These are phyloP conservation scores for Torulaspora pretoriensis DNA, from an alignment of 1,139 yeast species.

Conservation along the genomic window DNA sequence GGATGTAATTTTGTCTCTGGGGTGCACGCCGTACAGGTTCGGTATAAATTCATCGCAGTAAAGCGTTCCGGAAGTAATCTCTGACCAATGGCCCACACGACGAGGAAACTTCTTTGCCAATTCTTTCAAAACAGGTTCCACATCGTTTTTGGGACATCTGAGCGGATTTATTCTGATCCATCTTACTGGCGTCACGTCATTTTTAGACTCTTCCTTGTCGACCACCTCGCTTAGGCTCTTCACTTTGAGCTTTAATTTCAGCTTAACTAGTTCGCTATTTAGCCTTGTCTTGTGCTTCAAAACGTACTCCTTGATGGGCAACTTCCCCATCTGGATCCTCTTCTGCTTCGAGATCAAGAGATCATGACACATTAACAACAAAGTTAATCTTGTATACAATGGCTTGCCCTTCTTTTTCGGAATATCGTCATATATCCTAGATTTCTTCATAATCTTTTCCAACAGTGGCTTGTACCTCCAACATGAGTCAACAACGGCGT, in stretches of 20 bases:
- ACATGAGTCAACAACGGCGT: slow-evolving; percentile 77
- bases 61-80: slow-evolving; percentile 56
- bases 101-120: slow-evolving; percentile 38
- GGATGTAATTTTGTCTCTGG: slow-evolving; percentile 60
- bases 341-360: slow-evolving; percentile 70
- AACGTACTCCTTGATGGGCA: slow-evolving; percentile 77
- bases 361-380: slow-evolving; percentile 67
- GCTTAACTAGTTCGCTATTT: slow-evolving; percentile 73
- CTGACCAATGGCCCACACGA: slow-evolving; percentile 41
- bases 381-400: slow-evolving; percentile 33
- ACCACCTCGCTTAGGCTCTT: slow-evolving; percentile 43
- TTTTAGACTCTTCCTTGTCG: slow-evolving; percentile 27
- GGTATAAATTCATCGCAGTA: slow-evolving; percentile 71
- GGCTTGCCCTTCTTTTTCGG: slow-evolving; percentile 44
- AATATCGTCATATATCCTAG: slow-evolving; percentile 49
- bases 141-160: slow-evolving; percentile 35
- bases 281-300: slow-evolving; percentile 74
- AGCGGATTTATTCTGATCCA: slow-evolving; percentile 82
- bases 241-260: slow-evolving; percentile 54
- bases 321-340: slow-evolving; percentile 84
- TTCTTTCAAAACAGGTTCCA: slow-evolving; percentile 42
- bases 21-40: slow-evolving; percentile 75
- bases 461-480: slow-evolving; percentile 64
- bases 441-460: slow-evolving; percentile 55
- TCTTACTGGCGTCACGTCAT: slow-evolving; percentile 75